Evolutionary conservation across 495 filamentous ascomycete species (phyloP).

Genomic region (Hyaloscypha bicolor): DNA sequence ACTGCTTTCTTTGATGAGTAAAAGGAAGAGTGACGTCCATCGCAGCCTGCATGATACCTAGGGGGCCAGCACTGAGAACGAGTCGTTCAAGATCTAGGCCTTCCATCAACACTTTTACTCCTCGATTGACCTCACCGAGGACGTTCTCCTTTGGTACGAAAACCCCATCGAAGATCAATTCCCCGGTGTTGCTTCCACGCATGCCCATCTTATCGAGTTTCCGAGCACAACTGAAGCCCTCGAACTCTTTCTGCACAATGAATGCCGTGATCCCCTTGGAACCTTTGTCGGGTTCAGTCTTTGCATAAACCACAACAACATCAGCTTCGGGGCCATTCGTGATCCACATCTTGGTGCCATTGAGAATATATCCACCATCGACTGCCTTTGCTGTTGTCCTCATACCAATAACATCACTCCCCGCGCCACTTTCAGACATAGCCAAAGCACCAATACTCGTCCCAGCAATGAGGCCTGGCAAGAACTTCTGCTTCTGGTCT

Average conservation of each 20-base stretch:
- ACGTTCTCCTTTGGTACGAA: conserved; percentile 85
- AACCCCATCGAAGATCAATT: conserved; percentile 89
- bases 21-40: conserved; percentile 89
- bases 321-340: conserved; percentile 94
- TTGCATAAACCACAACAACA: conserved; percentile 90
- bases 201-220: conserved; percentile 99
- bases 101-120: conserved; percentile 93
- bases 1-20: conserved; percentile 87
- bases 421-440: conserved; percentile 92
- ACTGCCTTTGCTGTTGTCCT: conserved; percentile 77
- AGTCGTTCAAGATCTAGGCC: conserved; percentile 92
- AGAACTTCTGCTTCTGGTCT: conserved; percentile 76
- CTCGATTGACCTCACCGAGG: conserved; percentile 76
- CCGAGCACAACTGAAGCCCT: conserved; percentile 82
- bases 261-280: conserved; percentile 96
- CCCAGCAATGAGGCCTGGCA: conserved; percentile 83
- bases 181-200: conserved; percentile 95
- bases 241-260: conserved; percentile 71
- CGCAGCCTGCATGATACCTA: conserved; percentile 91
- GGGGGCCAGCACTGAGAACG: conserved; percentile 86
- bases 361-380: conserved; percentile 84
- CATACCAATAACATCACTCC: conserved; percentile 96
- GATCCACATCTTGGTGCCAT: conserved; percentile 99
- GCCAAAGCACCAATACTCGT: conserved; percentile 86
- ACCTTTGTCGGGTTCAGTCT: conserved; percentile 78